phyloP scores from a whole-genome alignment of 192 early-diverging fungal genomes.

The Coemansia sp. region DNA sequence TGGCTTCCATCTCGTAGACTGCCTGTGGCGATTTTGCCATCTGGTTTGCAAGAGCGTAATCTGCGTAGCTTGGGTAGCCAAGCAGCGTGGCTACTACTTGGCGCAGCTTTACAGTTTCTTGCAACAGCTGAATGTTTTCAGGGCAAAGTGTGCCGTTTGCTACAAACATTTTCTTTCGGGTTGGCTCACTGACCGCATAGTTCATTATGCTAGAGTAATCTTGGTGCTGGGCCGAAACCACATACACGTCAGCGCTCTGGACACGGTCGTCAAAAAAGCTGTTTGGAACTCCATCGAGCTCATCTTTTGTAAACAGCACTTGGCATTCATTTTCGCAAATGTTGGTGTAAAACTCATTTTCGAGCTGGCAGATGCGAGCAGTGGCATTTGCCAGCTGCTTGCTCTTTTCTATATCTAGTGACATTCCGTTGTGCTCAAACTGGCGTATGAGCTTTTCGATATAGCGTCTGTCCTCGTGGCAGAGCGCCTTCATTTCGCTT shows the following conservation, averaged over 20 bases:
- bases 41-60: slow-evolving; percentile 60
- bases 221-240: slow-evolving; percentile 65
- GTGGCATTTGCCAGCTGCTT: slow-evolving; percentile 57
- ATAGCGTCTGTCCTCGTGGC: slow-evolving; percentile 58
- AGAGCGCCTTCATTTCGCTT: slow-evolving; percentile 28
- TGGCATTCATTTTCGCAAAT: slow-evolving; percentile 53
- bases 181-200: slow-evolving; percentile 33
- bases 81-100: slow-evolving; percentile 51
- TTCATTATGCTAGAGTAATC: slow-evolving; percentile 45
- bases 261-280: slow-evolving; percentile 54
- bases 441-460: slow-evolving; percentile 56
- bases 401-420: slow-evolving; percentile 55
- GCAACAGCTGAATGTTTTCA: slow-evolving; percentile 56
- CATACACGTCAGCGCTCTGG: slow-evolving; percentile 15
- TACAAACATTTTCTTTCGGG: slow-evolving; percentile 39
- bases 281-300: slow-evolving; percentile 65
- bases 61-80: slow-evolving; percentile 62
- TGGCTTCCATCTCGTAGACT: slow-evolving; percentile 58
- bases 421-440: slow-evolving; percentile 64
- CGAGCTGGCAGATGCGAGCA: slow-evolving; percentile 52
- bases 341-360: slow-evolving; percentile 60
- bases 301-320: slow-evolving; percentile 32
- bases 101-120: slow-evolving; percentile 49
- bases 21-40: slow-evolving; percentile 67
- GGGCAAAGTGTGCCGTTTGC: slow-evolving; percentile 48